phyloP scores from a whole-genome alignment of 1,284 basidiomycete species.

The Sporisorium exsertum region DNA sequence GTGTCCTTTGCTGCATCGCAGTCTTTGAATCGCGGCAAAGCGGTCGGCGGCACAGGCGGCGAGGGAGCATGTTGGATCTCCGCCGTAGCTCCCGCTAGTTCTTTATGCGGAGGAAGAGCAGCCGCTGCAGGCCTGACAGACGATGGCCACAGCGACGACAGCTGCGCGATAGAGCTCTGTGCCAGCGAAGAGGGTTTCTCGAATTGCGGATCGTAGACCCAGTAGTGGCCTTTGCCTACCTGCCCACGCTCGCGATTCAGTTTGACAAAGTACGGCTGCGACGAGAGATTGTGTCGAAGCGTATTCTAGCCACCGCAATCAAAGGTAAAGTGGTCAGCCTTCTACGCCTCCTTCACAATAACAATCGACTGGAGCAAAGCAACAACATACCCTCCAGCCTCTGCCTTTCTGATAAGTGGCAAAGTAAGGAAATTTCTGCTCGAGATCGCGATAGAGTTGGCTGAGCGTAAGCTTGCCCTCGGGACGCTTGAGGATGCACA shows the following conservation, averaged over 20 bases:
- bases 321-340: neutral
- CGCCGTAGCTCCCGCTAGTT: too few species aligned
- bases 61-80: too few species aligned
- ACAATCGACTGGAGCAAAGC: neutral
- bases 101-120: too few species aligned
- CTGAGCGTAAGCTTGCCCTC: slow-evolving; percentile 40
- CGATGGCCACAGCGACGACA: slow-evolving; percentile 31
- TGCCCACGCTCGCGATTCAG: slow-evolving; percentile 38
- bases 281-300: slow-evolving; percentile 49
- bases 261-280: slow-evolving; percentile 51
- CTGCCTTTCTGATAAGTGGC: slow-evolving; percentile 25
- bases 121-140: slow-evolving; percentile 14
- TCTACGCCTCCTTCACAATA: too few species aligned
- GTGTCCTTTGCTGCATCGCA: neutral
- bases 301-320: slow-evolving; percentile 30
- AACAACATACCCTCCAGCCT: slow-evolving; percentile 45
- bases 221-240: slow-evolving; percentile 47
- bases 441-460: slow-evolving; percentile 45
- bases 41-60: neutral
- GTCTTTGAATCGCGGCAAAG: slow-evolving; percentile 9
- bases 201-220: slow-evolving; percentile 41
- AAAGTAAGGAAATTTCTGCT: slow-evolving; percentile 43
- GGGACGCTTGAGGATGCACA: slow-evolving; percentile 42
- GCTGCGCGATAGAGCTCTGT: slow-evolving; percentile 37
- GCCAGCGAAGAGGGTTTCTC: slow-evolving; percentile 44